These are phyloP conservation scores for Trametes cubensis DNA, from an alignment of 768 basidiomycete species.

Conservation along the genomic window DNA sequence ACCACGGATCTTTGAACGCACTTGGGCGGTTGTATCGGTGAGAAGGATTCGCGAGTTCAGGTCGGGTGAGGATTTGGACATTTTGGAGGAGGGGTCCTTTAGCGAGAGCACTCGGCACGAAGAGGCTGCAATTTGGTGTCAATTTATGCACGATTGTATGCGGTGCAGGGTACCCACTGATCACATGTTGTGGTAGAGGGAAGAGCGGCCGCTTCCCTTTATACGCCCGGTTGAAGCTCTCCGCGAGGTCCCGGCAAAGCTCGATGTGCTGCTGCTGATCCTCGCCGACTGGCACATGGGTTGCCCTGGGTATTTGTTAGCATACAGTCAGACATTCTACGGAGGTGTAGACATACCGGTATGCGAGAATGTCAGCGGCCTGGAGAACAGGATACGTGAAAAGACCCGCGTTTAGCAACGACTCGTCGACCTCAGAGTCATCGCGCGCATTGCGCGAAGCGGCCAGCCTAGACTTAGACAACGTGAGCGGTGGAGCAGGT, in stretches of 20 bases:
- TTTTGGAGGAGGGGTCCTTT: conserved; percentile 82
- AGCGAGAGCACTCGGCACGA: conserved; percentile 85
- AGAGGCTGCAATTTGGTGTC: conserved; percentile 51
- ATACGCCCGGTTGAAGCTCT: conserved; percentile 78
- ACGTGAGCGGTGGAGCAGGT: background rate
- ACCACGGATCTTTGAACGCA: conserved; percentile 69
- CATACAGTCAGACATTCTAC: background rate
- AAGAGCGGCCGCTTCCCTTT: conserved; percentile 54
- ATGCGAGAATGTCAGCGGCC: conserved; percentile 88
- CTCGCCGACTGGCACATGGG: conserved; percentile 94
- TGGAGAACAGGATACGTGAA: conserved; percentile 94
- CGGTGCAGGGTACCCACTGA: conserved; percentile 56
- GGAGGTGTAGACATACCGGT: conserved; percentile 55
- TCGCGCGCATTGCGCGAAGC: conserved; percentile 71
- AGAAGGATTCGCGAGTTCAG: conserved; percentile 81
- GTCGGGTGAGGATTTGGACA: conserved; percentile 93
- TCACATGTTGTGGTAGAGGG: conserved; percentile 68
- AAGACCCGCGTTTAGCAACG: conserved; percentile 78
- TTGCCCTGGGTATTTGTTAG: conserved; percentile 55
- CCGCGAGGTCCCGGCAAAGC: conserved; percentile 80
- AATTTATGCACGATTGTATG: background rate
- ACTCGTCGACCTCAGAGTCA: conserved; percentile 81
- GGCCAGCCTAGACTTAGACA: conserved; percentile 68
- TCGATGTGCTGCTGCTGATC: conserved; percentile 96
- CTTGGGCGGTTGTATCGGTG: conserved; percentile 67